Evolutionary conservation across 345 rosid genomes (phyloP).

Genomic region (Rhizophora apiculata): DNA sequence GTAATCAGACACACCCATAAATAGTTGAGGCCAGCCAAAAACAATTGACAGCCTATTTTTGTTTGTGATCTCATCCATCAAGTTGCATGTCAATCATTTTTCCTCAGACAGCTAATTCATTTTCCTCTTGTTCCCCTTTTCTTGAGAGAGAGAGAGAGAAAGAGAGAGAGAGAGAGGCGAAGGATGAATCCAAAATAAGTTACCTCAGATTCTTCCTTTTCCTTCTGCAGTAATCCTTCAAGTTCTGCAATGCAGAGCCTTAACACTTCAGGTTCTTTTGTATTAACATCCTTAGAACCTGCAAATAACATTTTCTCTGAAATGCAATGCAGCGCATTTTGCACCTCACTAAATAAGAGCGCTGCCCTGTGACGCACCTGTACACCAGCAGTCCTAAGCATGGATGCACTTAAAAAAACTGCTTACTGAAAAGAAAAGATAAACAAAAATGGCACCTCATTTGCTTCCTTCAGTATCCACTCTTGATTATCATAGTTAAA

Average conservation of each 20-base stretch:
- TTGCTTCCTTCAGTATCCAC: slow-evolving; percentile 75
- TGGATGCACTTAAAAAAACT: slow-evolving; percentile 5
- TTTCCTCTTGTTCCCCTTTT: too few relatives aligned
- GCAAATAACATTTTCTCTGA: slow-evolving; percentile 7
- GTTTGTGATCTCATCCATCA: not conserved
- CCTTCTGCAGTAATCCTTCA: slow-evolving; percentile 13
- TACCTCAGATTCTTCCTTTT: slow-evolving; percentile 35
- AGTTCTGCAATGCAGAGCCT: slow-evolving; percentile 15
- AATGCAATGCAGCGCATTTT: slow-evolving; percentile 12
- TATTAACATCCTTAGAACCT: slow-evolving; percentile 7
- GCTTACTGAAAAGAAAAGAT: slow-evolving; percentile 9
- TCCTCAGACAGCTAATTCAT: not conserved
- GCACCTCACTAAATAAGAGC: slow-evolving; percentile 16
- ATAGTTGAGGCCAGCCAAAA: not conserved
- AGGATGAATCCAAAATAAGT: not conserved
- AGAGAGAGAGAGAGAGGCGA: too few relatives aligned
- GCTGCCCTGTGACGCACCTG: slow-evolving; percentile 19
- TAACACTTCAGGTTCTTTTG: slow-evolving; percentile 6
- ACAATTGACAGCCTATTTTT: not conserved
- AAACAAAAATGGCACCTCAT: slow-evolving; percentile 47
- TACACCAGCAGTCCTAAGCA: slow-evolving; percentile 18
- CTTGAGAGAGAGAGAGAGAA: too few relatives aligned
- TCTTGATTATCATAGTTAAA: slow-evolving; percentile 60
- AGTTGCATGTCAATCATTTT: not conserved
- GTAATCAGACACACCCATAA: not conserved